Conservation (phyloP, 108 stramenopile genomes). For the Schizochytrium sp. region DNA sequence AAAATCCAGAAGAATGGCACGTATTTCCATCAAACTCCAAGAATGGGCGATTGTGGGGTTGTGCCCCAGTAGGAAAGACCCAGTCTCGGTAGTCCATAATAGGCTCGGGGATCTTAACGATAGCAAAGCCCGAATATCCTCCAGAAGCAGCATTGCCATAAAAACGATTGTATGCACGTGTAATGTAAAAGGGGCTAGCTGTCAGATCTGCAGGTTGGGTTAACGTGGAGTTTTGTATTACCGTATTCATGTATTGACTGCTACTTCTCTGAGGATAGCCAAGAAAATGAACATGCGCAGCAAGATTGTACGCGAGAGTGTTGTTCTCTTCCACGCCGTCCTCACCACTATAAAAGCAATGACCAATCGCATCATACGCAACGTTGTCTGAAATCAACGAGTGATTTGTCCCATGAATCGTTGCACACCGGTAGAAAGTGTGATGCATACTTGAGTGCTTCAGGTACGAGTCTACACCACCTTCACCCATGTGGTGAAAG, state of each 20-base stretch:
- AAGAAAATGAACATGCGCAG: constrained; percentile 74
- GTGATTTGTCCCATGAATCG: constrained; percentile 73
- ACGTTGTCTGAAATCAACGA: constrained; percentile 69
- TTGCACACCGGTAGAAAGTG: constrained; percentile 75
- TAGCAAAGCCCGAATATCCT: constrained; percentile 38
- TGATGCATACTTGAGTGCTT: constrained; percentile 69
- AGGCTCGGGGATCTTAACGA: not conserved
- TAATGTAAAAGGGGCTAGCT: constrained; percentile 57
- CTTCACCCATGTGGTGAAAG: constrained; percentile 71
- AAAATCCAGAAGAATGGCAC: not conserved
- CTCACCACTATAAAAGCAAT: constrained; percentile 74
- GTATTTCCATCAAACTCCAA: constrained; percentile 52
- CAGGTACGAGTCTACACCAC: constrained; percentile 70
- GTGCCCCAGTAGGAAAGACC: not conserved
- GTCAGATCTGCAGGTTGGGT: constrained; percentile 38
- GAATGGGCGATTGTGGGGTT: not conserved
- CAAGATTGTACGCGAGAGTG: constrained; percentile 72
- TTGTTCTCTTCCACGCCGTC: constrained; percentile 78
- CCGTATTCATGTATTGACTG: not conserved
- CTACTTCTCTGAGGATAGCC: not conserved
- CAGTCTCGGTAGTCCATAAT: not conserved
- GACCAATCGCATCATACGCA: constrained; percentile 74
- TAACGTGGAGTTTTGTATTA: not conserved
- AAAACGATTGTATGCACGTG: not conserved
- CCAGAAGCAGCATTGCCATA: constrained; percentile 43